Base-by-base conservation (phyloP, 1,284 basidiomycete genomes). In the Ganoderma boninense region DNA sequence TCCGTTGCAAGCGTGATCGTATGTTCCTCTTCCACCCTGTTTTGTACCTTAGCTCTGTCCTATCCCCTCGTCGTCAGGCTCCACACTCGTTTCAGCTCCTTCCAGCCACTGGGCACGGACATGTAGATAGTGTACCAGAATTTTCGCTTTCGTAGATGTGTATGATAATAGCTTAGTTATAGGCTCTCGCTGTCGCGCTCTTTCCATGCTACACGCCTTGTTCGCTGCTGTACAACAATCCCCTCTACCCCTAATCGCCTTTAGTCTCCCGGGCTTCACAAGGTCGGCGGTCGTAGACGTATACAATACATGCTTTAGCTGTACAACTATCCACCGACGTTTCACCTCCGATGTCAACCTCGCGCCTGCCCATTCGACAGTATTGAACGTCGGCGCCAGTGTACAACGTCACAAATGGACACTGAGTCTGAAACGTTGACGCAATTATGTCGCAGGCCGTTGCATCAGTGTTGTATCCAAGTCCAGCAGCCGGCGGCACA, bases 231-330 rank as follows among this genome's bases (percentile, higher is more conserved):
- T 35, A 57, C 54, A 57, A 32, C 54, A 29, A 14, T n/a, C 29
- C 26, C 23, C 52, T 35, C 54, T 35, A 32, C 26, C 29, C 54
- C 54, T 57, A 57, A 18, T 42, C 62, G 40, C 35, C 35, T 38
- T 26, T 46, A 40, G 56, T 29, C 40, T 38, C 52, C 6, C 14
- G 54, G 54, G 54, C 35, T 57, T 57, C 49, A 8, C 29, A 29
- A 57, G 54, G 23, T 52, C 26, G 49, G 49, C 54, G 54, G 54
- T 32, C 32, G 54, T 57, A 57, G 49, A 52, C 29, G 54, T 57
- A 57, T 35, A 57, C 54, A 32, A 57, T 32, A 57, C 29, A 57
- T 18, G 54, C 18, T 32, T 29, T 57, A 6, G 6, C 29, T 57
- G 54, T 57, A 57, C 29, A 32, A 57, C 29, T 35, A 57, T 10